phyloP scores from a whole-genome alignment of 257 asterid species.

The Plantago ovata region DNA sequence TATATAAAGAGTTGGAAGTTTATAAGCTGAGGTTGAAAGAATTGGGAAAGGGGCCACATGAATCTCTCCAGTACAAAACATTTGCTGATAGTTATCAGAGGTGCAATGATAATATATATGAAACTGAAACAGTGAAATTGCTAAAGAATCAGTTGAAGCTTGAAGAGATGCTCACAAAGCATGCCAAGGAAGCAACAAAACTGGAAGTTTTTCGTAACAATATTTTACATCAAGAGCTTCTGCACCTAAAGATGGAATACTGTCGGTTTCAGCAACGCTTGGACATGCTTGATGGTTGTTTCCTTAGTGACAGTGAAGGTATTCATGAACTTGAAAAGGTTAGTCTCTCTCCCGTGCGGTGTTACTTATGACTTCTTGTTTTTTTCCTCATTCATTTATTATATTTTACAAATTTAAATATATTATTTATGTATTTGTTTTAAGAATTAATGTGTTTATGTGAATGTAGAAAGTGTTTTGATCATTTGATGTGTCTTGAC shows the following conservation, averaged over 20 bases:
- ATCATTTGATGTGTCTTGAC: conserved; percentile 8
- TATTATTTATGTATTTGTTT: neutral
- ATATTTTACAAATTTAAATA: no score
- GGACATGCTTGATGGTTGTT: conserved; percentile 40
- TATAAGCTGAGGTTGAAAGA: conserved; percentile 52
- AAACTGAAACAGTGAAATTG: conserved; percentile 49
- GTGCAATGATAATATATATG: conserved; percentile 26
- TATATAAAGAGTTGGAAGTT: conserved; percentile 45
- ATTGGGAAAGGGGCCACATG: conserved; percentile 45
- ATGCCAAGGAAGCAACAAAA: conserved; percentile 58
- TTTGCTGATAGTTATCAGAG: conserved; percentile 24
- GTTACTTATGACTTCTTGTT: no score
- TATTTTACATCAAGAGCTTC: conserved; percentile 52
- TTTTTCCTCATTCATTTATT: no score
- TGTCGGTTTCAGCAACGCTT: conserved; percentile 47
- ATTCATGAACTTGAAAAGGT: conserved; percentile 60
- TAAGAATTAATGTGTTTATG: no score
- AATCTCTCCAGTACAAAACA: conserved; percentile 35
- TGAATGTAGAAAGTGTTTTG: conserved; percentile 11
- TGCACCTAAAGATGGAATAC: conserved; percentile 50
- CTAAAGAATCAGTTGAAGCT: conserved; percentile 58
- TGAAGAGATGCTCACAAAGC: conserved; percentile 64
- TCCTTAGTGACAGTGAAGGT: conserved; percentile 37
- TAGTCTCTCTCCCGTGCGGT: conserved; percentile 30
- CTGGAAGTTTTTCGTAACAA: conserved; percentile 54